Evolutionary conservation across 805 yeast genomes (phyloP), one percentile per base, ranked within the genome.

Genomic region (Candida endomychidarum): DNA sequence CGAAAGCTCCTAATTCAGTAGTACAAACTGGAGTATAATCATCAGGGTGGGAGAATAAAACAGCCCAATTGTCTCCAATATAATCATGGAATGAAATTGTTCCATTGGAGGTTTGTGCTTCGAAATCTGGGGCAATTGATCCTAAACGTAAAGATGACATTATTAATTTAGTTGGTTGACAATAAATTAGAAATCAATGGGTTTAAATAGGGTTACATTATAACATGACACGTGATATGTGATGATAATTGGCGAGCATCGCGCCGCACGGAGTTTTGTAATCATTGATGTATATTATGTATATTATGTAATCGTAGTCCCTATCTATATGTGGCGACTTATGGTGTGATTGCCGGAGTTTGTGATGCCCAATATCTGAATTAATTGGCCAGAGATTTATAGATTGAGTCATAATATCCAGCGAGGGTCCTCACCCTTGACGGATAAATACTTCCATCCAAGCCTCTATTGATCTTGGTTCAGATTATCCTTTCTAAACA

Each of bases 1-100:
- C 89, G 57, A 89, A 90, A 15, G 96, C 96, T 52, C 96, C 96
- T 59, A 89, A 76, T 72, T 89, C 97, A 42, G 96, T 89, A 57
- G 96, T 90, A 68, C 97, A 89, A 41, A 89, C 96, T 34, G 97
- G 97, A 14, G 97, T 89, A 75, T 87, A 90, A 65, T 89, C 97
- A 41, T 89, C 96, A 47, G 97, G 97, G 66, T 89, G 97, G 18
- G 95, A 86, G 70, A 89, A 89, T 57, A 89, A 73, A 37, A 89
- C 81, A 34, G 83, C 81, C 97, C 97, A 89, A 34, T 82, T 77
- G 67, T 84, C 80, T 35, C 91, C 91, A 53, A 88, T 73, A 74
- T 74, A 89, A 46, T 90, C 82, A 70, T 89, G 95, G 80, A 89
- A 89, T 51, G 86, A 79, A 58, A 89, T 79, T 48, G 78, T 78